phyloP scores from a whole-genome alignment of 129 eudicot species.

The Artemisia annua region DNA sequence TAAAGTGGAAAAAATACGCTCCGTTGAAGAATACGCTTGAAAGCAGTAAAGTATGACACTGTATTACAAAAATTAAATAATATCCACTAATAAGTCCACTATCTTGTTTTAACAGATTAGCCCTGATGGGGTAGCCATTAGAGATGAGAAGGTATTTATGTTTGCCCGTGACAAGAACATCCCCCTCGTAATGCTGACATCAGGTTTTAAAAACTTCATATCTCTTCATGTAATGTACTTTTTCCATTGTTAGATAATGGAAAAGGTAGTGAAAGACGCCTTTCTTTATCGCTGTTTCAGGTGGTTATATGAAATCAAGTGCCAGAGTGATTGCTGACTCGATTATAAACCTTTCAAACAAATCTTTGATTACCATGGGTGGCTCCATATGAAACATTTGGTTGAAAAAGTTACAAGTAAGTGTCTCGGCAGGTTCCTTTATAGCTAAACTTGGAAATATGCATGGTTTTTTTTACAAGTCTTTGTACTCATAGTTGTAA shows the following conservation, averaged over 20 bases:
- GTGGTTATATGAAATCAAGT: conserved; percentile 97
- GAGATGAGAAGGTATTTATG: conserved; percentile 88
- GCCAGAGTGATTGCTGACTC: conserved; percentile 91
- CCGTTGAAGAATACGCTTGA: background rate
- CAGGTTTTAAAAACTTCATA: conserved; percentile 48
- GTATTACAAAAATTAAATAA: no score
- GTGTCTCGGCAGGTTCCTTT: background rate
- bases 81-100: no score
- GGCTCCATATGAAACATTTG: background rate
- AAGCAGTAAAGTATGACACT: no score
- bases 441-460: conserved; percentile 11
- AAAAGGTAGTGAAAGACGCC: background rate
- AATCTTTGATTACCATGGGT: conserved; percentile 57
- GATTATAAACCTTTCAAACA: conserved; percentile 67
- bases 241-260: background rate
- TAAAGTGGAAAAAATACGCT: no score
- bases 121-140: conserved; percentile 66
- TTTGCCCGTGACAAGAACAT: conserved; percentile 68
- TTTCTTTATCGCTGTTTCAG: conserved; percentile 33
- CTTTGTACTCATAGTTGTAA: no score
- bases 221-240: background rate
- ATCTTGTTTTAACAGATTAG: conserved; percentile 55
- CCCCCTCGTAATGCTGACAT: conserved; percentile 93
- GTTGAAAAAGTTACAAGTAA: background rate
- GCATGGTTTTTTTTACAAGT: no score